phyloP scores from a whole-genome alignment of 2,329 filamentous ascomycete species.

The Mycogone perniciosa region DNA sequence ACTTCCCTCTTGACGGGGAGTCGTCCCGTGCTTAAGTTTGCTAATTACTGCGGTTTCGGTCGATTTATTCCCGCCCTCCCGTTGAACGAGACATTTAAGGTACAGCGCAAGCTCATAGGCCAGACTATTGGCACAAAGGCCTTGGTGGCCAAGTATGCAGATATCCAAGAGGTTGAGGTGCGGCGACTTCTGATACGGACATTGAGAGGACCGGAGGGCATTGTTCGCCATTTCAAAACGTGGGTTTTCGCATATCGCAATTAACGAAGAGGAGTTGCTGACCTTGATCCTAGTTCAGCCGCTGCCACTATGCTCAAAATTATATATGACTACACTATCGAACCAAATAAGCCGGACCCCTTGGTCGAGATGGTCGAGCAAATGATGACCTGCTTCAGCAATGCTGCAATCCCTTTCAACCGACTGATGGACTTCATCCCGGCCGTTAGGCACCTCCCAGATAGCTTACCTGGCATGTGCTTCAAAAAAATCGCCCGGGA shows the following conservation, averaged over 20 bases:
- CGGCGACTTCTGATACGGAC: background rate
- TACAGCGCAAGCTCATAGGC: constrained; percentile 3
- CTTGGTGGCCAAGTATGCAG: background rate
- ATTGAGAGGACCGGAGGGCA: background rate
- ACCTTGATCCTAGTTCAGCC: background rate
- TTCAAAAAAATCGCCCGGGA: constrained; percentile 19
- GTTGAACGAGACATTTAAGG: background rate
- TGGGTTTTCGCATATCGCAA: background rate
- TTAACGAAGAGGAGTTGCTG: background rate
- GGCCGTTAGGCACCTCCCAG: constrained; percentile 8
- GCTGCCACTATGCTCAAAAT: constrained; percentile 13
- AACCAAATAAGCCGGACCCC: constrained; percentile 15
- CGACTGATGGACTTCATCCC: constrained; percentile 22
- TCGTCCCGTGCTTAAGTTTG: background rate
- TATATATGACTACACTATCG: constrained; percentile 17
- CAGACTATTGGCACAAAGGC: background rate
- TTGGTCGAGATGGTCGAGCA: constrained; percentile 17
- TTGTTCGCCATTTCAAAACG: constrained; percentile 1
- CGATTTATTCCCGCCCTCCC: background rate
- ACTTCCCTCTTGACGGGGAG: constrained; percentile 20
- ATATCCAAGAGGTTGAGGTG: background rate
- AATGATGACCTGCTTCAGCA: constrained; percentile 18
- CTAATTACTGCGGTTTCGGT: background rate
- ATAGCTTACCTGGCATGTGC: constrained; percentile 17
- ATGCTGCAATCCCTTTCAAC: constrained; percentile 17